Base-by-base conservation (phyloP, 192 early-diverging fungal species). In the Mortierella claussenii region DNA sequence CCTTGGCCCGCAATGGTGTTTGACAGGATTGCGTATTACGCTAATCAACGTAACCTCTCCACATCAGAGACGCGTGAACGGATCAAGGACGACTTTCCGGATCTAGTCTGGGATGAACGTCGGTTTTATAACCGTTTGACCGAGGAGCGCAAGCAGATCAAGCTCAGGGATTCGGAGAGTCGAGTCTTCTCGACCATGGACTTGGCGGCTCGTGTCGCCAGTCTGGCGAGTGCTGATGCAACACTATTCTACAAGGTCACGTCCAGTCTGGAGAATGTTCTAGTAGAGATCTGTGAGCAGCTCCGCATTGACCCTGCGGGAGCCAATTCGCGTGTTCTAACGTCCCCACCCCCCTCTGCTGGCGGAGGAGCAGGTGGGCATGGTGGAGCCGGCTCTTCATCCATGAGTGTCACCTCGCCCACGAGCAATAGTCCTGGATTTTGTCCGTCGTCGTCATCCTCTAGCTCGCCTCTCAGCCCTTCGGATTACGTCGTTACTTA, bases 91-190 rank as follows among this genome's bases (percentile, higher is more conserved):
- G 80, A 84, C 33, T 88, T 86, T 69, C 84, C 84, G 10, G 70
- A 81, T 45, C 75, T 86, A 20, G 66, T 71, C 11, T 88, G 86
- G 86, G 82, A 86, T 43, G 84, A 88, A 42, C 68, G 86, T 23
- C 69, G 86, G n/a, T 88, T 88, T 58, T 86, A 88, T 37, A 88
- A 88, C 57, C 66, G 80, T 18, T 49, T 88, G 23, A 76, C 78
- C 3, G 82, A 84, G 42, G 86, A 88, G 42, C 75, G 84, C 21
- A 84, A 81, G 34, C 80, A 81, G 47, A 75, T 83, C 2, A 64
- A 66, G 11, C 65, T 81, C 15, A 47, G 81, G 26, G 80, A 81
- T 37, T 81, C 83, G 8, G 81, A 81, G 21, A 79, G 51, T 12
- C 70, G 84, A 5, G 81, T 85, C 13, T 68, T 66, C 36, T 65